Conservation (phyloP, 768 basidiomycete genomes). For the Hericium alpestre region DNA sequence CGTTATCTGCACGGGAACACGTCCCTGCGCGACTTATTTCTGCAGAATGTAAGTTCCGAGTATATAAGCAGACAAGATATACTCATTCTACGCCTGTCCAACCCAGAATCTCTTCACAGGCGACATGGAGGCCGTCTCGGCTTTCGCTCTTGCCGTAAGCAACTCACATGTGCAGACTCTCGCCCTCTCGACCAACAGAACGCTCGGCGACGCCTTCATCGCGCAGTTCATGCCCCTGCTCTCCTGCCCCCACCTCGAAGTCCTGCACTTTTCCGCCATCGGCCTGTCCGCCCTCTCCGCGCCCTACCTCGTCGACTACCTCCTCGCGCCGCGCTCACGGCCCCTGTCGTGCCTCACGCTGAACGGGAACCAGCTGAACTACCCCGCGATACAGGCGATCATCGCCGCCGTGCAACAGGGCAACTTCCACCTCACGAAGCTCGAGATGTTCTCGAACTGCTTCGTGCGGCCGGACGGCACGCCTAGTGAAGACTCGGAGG, state of each 20-base stretch:
- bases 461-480: conserved; percentile 1
- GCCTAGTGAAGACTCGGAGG: conserved; percentile 11
- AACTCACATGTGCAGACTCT: conserved; percentile 40
- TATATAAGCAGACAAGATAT: neutral
- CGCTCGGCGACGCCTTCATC: conserved; percentile 41
- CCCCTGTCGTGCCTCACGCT: conserved; percentile 37
- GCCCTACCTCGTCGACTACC: conserved; percentile 35
- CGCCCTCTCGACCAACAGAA: conserved; percentile 38
- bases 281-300: conserved; percentile 19
- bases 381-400: conserved; percentile 33
- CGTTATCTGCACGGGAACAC: conserved; percentile 38
- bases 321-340: conserved; percentile 39
- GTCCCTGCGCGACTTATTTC: conserved; percentile 36
- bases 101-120: conserved; percentile 30
- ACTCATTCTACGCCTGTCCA: neutral
- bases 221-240: conserved; percentile 40
- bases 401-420: conserved; percentile 31
- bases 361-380: conserved; percentile 45
- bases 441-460: conserved; percentile 42
- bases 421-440: conserved; percentile 37
- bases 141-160: conserved; percentile 43
- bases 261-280: conserved; percentile 43
- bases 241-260: conserved; percentile 35
- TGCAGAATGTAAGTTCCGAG: conserved; percentile 42
- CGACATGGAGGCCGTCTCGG: conserved; percentile 23